A percentile compares a stretch with the other conserved stretches of the same genome.
Conservation (phyloP, 2,329 filamentous ascomycete species). For the Exophiala oligosperma region DNA sequence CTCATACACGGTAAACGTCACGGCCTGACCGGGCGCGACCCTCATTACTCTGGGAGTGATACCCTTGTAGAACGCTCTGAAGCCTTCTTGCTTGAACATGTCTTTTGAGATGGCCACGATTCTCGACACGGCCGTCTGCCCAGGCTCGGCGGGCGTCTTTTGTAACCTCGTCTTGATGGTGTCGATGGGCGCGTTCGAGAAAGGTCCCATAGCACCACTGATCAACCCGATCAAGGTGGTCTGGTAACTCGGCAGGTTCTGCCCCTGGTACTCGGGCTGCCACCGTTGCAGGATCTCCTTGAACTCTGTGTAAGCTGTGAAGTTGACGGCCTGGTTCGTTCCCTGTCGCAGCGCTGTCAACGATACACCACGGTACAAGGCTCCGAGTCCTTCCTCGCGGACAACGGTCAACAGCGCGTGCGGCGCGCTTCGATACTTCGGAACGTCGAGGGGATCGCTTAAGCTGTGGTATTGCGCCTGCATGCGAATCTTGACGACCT, state of each 20-base stretch:
- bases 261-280: conserved; percentile 67
- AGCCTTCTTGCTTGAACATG: conserved; percentile 92
- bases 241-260: conserved; percentile 78
- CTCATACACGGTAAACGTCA: conserved; percentile 75
- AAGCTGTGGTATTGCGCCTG: conserved; percentile 98
- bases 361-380: conserved; percentile 89
- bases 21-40: conserved; percentile 90
- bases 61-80: conserved; percentile 97
- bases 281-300: conserved; percentile 72
- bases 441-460: conserved; percentile 92
- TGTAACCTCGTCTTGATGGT: conserved; percentile 98
- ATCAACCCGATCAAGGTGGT: conserved; percentile 89
- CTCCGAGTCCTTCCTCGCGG: conserved; percentile 82
- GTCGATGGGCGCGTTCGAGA: conserved; percentile 96
- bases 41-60: conserved; percentile 98
- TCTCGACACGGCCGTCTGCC: conserved; percentile 75
- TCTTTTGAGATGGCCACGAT: conserved; percentile 77
- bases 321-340: conserved; percentile 97
- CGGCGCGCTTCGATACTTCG: conserved; percentile 95
- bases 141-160: conserved; percentile 78
- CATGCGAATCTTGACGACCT: conserved; percentile 97
- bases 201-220: conserved; percentile 88
- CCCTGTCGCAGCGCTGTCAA: conserved; percentile 93
- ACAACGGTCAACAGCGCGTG: conserved; percentile 82
- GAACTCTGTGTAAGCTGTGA: conserved; percentile 95